Percentiles rank a stretch among this genome's conserved stretches.
These are phyloP conservation scores for Cladosporium sp. DNA, from an alignment of 2,329 filamentous ascomycete species.

Conservation along the genomic window DNA sequence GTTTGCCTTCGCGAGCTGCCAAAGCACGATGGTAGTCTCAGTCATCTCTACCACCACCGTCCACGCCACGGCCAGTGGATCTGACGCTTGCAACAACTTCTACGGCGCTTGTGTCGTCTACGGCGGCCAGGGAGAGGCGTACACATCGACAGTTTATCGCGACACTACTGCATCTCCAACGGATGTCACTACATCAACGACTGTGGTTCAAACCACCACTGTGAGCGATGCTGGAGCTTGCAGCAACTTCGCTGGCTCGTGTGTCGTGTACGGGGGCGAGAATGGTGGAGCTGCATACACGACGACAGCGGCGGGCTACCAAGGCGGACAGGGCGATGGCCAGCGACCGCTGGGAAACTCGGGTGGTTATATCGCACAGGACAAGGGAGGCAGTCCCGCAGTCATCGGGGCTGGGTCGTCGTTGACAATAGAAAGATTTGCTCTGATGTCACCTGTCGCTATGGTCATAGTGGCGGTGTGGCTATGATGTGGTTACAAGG, in stretches of 20 bases:
- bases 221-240: slow-evolving; percentile 1
- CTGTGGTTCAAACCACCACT: slow-evolving; percentile 2
- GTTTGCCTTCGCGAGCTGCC: not conserved
- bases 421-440: not conserved
- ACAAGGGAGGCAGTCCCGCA: not conserved
- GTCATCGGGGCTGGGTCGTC: not conserved
- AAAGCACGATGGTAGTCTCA: slow-evolving; percentile 13
- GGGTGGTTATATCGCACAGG: slow-evolving; percentile 6
- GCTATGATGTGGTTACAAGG: not conserved
- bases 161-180: not conserved
- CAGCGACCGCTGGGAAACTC: slow-evolving; percentile 11
- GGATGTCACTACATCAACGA: slow-evolving; percentile 1
- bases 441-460: not conserved
- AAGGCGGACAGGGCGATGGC: not conserved
- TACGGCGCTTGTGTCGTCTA: slow-evolving; percentile 11
- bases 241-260: not conserved
- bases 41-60: slow-evolving; percentile 3
- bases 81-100: slow-evolving; percentile 13
- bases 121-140: slow-evolving; percentile 6
- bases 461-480: not conserved
- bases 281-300: slow-evolving; percentile 2
- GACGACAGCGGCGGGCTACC: not conserved
- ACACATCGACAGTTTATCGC: slow-evolving; percentile 5
- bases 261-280: slow-evolving; percentile 5
- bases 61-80: slow-evolving; percentile 5